Percentiles rank a stretch among this genome's conserved stretches.
Evolutionary conservation across 345 rosid species (phyloP).

Genomic region (Schrenkiella parvula): DNA sequence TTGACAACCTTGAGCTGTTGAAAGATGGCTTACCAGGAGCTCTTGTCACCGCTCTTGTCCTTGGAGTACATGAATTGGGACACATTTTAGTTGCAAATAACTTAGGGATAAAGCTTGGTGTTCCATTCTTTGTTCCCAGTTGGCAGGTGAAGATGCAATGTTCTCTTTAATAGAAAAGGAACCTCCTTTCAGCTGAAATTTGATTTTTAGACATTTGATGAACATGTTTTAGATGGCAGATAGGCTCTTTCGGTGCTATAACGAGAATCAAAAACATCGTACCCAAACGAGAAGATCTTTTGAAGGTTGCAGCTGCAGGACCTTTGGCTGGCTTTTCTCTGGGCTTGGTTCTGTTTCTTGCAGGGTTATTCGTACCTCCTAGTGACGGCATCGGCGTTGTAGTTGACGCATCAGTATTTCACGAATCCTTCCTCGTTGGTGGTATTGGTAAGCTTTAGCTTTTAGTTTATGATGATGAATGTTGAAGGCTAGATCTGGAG

Average conservation of each 20-base stretch:
- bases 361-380: constrained; percentile 83
- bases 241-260: constrained; percentile 96
- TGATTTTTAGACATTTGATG: constrained; percentile 20
- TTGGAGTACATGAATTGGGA: constrained; percentile 79
- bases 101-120: constrained; percentile 69
- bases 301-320: constrained; percentile 90
- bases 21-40: constrained; percentile 88
- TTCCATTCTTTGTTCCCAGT: constrained; percentile 94
- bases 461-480: neutral
- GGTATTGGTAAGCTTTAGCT: constrained; percentile 65
- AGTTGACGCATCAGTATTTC: constrained; percentile 90
- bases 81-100: constrained; percentile 67
- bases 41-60: constrained; percentile 65
- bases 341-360: constrained; percentile 72
- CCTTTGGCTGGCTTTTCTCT: constrained; percentile 89
- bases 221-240: constrained; percentile 66
- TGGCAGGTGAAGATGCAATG: constrained; percentile 71
- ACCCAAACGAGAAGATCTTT: constrained; percentile 79
- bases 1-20: constrained; percentile 69
- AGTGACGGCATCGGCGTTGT: constrained; percentile 78
- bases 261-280: constrained; percentile 83
- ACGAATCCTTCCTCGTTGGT: constrained; percentile 84
- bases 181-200: neutral
- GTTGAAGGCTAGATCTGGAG: neutral
- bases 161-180: constrained; percentile 4